Percentiles rank a stretch among this genome's conserved stretches.
Conservation (phyloP, 768 basidiomycete species). For the Sporobolomyces pararoseus region DNA sequence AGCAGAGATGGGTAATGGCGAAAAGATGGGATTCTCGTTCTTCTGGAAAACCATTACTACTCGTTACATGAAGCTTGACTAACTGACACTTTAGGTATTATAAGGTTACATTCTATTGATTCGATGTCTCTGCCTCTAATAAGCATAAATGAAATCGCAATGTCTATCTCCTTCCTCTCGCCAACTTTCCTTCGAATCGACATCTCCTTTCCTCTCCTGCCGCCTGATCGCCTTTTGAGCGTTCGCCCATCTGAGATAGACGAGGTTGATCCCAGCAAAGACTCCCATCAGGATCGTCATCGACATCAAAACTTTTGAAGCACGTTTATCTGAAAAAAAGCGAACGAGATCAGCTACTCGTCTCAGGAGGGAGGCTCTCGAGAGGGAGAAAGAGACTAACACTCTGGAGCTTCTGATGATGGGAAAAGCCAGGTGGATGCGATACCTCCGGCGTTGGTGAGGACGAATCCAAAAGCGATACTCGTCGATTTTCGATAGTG, state of each 20-base stretch:
- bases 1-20: too few species aligned
- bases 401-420: too few species aligned
- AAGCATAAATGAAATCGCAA: conserved; percentile 9
- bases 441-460: conserved; percentile 49
- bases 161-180: conserved; percentile 13
- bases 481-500: conserved; percentile 34
- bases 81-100: too few species aligned
- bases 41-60: too few species aligned
- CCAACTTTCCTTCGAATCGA: conserved; percentile 9
- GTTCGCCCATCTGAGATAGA: conserved; percentile 46
- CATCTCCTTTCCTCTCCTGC: not conserved
- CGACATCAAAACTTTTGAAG: conserved; percentile 8
- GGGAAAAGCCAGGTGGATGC: conserved; percentile 31
- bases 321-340: not conserved
- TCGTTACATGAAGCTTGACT: too few species aligned
- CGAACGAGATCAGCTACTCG: too few species aligned
- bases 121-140: too few species aligned
- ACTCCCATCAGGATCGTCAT: conserved; percentile 44
- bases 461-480: conserved; percentile 58
- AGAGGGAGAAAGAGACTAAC: too few species aligned
- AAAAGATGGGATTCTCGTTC: too few species aligned
- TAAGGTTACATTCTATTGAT: too few species aligned
- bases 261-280: conserved; percentile 46
- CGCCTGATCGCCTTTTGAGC: conserved; percentile 12
- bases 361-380: too few species aligned